Base-by-base conservation (phyloP, 108 stramenopile genomes). In the Skeletonema marinoi region DNA sequence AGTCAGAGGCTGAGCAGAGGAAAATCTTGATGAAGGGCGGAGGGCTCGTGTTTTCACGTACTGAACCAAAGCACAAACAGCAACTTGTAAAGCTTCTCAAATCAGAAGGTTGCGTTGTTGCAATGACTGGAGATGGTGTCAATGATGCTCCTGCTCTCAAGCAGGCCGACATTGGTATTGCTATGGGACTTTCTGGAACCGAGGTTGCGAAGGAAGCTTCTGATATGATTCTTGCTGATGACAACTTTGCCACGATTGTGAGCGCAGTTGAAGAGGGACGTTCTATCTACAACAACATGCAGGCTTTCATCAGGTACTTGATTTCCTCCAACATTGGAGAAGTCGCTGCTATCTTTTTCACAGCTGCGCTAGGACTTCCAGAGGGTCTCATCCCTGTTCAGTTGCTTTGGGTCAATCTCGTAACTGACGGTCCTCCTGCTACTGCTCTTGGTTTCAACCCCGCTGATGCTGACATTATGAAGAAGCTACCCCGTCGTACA, bases 381-480 rank as follows among this genome's bases (percentile, higher is more conserved):
- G 97, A 98, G 51, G 96, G 97, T 12, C 87, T 99, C 60, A 99
- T 96, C 67, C 96, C 99, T 16, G 94, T 99, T 16, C 98, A 98
- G 89, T 90, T 99, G 93, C 84, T 99, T n/a, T 99, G 98, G 98
- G 98, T 98, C 7, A 98, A 99, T 84, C 93, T 99, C 12, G 98
- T 99, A 70, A 99, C 98, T 69, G 98, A 99, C 69, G 98, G 97
- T 2, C 97, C 98, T 67, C 97, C 98, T 8, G 99, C 99, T 31
- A 95, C 98, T 46, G 98, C 98, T 25, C 96, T 99, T 35, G 98
- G 98, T 25, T 98, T 98, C 71, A 98, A 99, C 75, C 96, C 97
- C 12, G 90, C 94, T 1, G 80, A 75, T 42, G 41, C 86, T 41
- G 93, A 96, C 65, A 88, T 94, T 51, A 84, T 96, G 78, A 86